phyloP scores from a whole-genome alignment of 345 rosid genomes.

The Citrus australasica region DNA sequence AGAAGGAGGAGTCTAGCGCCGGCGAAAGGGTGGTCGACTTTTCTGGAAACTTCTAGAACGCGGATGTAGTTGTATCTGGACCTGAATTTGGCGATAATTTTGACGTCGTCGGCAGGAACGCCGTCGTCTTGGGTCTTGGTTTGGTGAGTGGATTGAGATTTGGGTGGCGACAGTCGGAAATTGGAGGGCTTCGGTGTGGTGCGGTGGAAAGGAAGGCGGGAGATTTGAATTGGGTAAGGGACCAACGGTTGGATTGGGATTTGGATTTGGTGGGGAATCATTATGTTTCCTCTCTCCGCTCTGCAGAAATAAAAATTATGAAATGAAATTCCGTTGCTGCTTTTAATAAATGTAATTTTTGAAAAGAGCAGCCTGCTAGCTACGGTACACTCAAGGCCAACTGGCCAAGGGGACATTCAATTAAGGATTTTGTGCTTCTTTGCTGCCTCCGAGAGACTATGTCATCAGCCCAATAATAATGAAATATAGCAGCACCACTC shows the following conservation, averaged over 20 bases:
- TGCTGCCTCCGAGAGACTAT: too few relatives aligned
- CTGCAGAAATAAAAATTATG: not conserved
- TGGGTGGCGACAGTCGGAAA: conserved; percentile 12
- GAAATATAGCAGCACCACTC: too few relatives aligned
- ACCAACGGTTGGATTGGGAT: conserved; percentile 24
- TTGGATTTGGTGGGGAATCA: conserved; percentile 21
- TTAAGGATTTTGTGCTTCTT: too few relatives aligned
- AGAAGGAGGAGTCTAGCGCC: conserved; percentile 76
- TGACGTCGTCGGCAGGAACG: conserved; percentile 64
- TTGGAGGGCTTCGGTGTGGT: conserved; percentile 15
- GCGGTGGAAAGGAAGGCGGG: conserved; percentile 15
- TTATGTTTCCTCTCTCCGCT: not conserved
- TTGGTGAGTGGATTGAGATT: conserved; percentile 11
- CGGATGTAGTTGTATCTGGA: conserved; percentile 81
- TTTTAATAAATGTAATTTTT: too few relatives aligned
- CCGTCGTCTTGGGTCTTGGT: conserved; percentile 44
- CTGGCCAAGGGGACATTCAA: not conserved
- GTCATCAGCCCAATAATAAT: not conserved
- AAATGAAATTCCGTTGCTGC: not conserved
- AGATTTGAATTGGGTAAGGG: conserved; percentile 16
- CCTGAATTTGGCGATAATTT: conserved; percentile 63
- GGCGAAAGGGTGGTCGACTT: conserved; percentile 66
- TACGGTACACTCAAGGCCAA: too few relatives aligned
- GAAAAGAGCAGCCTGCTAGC: too few relatives aligned
- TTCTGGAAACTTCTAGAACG: conserved; percentile 68